Percentiles rank a stretch among this genome's conserved stretches.
Conservation (phyloP, 768 basidiomycete genomes). For the Macrocybe gigantea region DNA sequence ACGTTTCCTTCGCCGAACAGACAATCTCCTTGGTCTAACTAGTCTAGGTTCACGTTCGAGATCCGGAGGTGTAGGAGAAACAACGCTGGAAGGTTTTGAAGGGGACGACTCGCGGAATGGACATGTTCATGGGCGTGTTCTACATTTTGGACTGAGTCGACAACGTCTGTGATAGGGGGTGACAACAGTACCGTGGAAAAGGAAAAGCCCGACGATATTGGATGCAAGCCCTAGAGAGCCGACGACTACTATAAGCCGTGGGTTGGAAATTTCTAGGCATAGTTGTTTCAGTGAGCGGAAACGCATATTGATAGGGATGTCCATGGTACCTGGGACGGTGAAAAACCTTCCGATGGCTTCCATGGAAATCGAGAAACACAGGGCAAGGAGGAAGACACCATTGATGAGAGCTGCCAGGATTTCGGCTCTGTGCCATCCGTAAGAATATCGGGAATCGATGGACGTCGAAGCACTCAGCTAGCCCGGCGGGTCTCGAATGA, state of each 20-base stretch:
- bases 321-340: slow-evolving; percentile 60
- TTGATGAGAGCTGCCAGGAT: slow-evolving; percentile 94
- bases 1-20: slow-evolving; percentile 6
- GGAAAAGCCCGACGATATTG: slow-evolving; percentile 87
- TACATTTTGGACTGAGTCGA: slow-evolving; percentile 43
- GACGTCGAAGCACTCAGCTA: slow-evolving; percentile 62
- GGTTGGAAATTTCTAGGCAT: slow-evolving; percentile 76
- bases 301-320: not conserved
- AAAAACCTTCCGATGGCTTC: slow-evolving; percentile 93
- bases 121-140: slow-evolving; percentile 57
- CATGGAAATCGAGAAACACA: slow-evolving; percentile 92
- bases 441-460: slow-evolving; percentile 77
- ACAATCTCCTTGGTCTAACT: no score
- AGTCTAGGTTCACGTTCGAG: no score
- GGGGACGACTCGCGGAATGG: slow-evolving; percentile 10
- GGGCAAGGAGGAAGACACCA: slow-evolving; percentile 92
- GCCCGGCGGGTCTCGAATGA: slow-evolving; percentile 4
- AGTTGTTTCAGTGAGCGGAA: no score
- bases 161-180: not conserved
- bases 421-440: slow-evolving; percentile 99
- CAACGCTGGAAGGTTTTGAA: no score
- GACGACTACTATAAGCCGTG: slow-evolving; percentile 83
- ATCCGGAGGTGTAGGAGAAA: no score
- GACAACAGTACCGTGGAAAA: slow-evolving; percentile 75
- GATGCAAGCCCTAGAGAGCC: slow-evolving; percentile 86